Evolutionary conservation across 179 eudicot genomes (phyloP), one percentile per base, ranked within the genome.

Genomic region (Pouteria campechiana): DNA sequence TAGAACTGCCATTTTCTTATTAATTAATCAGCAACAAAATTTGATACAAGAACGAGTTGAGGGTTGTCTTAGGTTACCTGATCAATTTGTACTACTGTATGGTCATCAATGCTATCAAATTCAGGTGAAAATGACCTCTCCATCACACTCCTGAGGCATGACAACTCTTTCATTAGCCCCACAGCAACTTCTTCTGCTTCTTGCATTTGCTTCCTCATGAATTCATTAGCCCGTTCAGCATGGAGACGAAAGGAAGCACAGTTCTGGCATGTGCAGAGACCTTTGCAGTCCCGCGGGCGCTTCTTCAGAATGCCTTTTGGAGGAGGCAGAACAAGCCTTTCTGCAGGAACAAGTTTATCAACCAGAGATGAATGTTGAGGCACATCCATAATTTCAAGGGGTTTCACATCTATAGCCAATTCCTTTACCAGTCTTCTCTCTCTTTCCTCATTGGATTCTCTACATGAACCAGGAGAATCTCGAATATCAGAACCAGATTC

Each of bases 191-290:
- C 83, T 60, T 77, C 81, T 17, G 92, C 66, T 70, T 81, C 92
- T 21, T 62, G 75, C 68, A 75, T 44, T 63, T 81, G 95, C 55
- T 75, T 77, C 52, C 60, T 68, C 10, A 92, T 77, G 69, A 81
- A 85, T 44, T 78, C 87, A 60, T 77, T 77, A 16, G 95, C 76
- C 50, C 72, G 75, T 30, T 73, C 84, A 37, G 95, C 92, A 52
- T 85, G 73, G 18, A 85, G 72, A 20, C 92, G 83, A 46, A 75
- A 85, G 6, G 92, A 70, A 45, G 77, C 39, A 60, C 95, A 85
- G 14, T 58, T 44, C 64, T 81, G 67, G 67, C 95, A 85, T 41
- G 48, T 48, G 61, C 92, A 81, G 15, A 78, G 55, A 29, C 87
- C 95, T 54, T 87, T 64, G 54, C 95, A 85, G 20, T 92, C 92